Evolutionary conservation across 495 filamentous ascomycete species (phyloP).

Genomic region (Aspergillus carlsbadensis): DNA sequence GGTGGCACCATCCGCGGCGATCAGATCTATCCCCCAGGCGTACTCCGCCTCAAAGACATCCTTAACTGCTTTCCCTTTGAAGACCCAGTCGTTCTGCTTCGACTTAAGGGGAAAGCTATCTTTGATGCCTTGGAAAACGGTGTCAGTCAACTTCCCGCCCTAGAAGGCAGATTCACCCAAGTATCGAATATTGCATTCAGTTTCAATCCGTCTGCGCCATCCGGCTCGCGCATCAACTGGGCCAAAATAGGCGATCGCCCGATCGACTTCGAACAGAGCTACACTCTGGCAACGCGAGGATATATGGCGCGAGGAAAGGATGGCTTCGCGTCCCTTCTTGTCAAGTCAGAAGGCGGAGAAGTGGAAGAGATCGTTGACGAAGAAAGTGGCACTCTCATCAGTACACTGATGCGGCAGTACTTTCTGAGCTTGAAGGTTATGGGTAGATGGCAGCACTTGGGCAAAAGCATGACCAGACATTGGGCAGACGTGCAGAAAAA

Average conservation of each 20-base stretch:
- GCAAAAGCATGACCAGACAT: constrained; percentile 53
- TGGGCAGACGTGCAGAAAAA: constrained; percentile 61
- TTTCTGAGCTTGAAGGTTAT: constrained; percentile 81
- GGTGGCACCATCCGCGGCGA: constrained; percentile 88
- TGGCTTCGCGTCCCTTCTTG: constrained; percentile 71
- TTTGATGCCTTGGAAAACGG: constrained; percentile 79
- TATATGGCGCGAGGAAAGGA: constrained; percentile 90
- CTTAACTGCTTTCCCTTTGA: constrained; percentile 86
- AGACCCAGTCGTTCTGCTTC: constrained; percentile 80
- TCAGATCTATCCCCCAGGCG: constrained; percentile 80
- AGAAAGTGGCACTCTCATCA: constrained; percentile 82
- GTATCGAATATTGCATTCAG: constrained; percentile 76
- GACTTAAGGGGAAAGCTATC: constrained; percentile 63
- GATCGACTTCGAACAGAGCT: constrained; percentile 58
- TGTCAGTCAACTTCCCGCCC: constrained; percentile 72
- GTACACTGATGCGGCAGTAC: constrained; percentile 81
- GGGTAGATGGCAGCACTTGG: constrained; percentile 70
- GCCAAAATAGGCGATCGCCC: constrained; percentile 58
- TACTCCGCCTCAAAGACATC: constrained; percentile 74
- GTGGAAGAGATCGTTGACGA: constrained; percentile 77
- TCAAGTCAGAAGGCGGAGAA: constrained; percentile 65
- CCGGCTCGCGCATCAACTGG: constrained; percentile 60
- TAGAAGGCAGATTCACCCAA: constrained; percentile 74
- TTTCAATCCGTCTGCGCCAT: constrained; percentile 59
- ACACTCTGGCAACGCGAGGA: constrained; percentile 71